Evolutionary conservation across 2,329 filamentous ascomycete species (phyloP).

Genomic region (Paraphoma chrysanthemicola): DNA sequence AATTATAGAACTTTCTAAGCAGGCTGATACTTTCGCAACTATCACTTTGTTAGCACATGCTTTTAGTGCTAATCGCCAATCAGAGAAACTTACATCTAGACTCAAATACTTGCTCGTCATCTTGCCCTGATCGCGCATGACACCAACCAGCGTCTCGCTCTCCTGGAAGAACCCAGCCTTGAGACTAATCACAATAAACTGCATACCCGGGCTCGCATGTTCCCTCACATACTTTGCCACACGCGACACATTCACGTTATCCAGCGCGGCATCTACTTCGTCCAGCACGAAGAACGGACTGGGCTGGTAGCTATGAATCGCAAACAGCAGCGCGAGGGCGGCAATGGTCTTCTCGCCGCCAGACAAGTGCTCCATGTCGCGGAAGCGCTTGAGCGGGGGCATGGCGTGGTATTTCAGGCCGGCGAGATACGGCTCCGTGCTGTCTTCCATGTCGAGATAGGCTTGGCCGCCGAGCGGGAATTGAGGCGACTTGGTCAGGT

Average conservation of each 20-base stretch:
- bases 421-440: constrained; percentile 92
- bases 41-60: constrained; percentile 12
- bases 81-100: constrained; percentile 78
- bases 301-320: constrained; percentile 94
- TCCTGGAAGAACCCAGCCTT: constrained; percentile 97
- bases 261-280: constrained; percentile 96
- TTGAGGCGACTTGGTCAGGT: constrained; percentile 87
- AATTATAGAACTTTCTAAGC: background rate
- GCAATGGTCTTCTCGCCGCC: constrained; percentile 99
- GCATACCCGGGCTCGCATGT: constrained; percentile 95
- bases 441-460: constrained; percentile 94
- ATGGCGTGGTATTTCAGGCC: constrained; percentile 99
- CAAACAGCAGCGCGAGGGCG: constrained; percentile 92
- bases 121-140: constrained; percentile 92
- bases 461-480: constrained; percentile 89
- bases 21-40: constrained; percentile 38
- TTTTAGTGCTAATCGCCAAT: background rate
- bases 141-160: constrained; percentile 92
- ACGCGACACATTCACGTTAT: constrained; percentile 95
- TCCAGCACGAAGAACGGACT: constrained; percentile 97
- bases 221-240: constrained; percentile 96
- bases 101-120: constrained; percentile 93
- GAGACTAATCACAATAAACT: constrained; percentile 97
- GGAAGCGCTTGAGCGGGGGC: constrained; percentile 96
- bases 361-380: constrained; percentile 98